Base-by-base conservation (phyloP, 2,329 filamentous ascomycete species). In the Colletotrichum abscissum region DNA sequence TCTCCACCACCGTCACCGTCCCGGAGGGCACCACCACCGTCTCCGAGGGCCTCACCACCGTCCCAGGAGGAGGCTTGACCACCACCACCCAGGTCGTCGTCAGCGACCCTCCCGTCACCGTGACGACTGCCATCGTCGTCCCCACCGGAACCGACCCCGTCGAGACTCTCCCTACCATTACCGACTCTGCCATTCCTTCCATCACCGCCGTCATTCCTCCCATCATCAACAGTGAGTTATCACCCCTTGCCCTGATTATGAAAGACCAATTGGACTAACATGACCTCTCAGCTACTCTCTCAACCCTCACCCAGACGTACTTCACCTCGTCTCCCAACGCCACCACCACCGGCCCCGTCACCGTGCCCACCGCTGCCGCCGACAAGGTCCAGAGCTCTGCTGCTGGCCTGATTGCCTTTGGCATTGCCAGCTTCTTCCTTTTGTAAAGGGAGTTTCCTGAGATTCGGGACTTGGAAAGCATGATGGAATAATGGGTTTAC, bases 401-500 rank as follows among this genome's bases (percentile, higher is more conserved):
- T 74, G 78, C 75, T 55, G 81, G 81, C 42, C 76, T 83, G n/a
- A 67, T 83, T 69, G 81, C 80, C 46, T 83, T 83, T 72, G 81
- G 80, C 74, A 80, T 82, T 75, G 79, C 83, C 77, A 79, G 81
- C 22, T 75, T 83, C 62, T 78, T 82, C 75, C 77, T 82, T 76
- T 60, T 82, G 68, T 83, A 78, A 75, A 6, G 5, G 38, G 11
- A 35, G 3, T 35, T 35, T 5, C 11, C 33, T 35, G 4, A 35
- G 33, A 35, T 35, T 35, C 33, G 33, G 33, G 11, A 35, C 11
- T 35, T 5, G 33, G 33, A 38, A 64, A 52, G 4, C 22, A 26
- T 65, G 24, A 28, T 3, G 22, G 24, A 22, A 5, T 26, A 3
- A 16, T 22, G 14, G 33, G 14, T 22, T 24, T 30, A 46, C 24